These are phyloP conservation scores for Haplosporangium gracile DNA, from an alignment of 192 early-diverging fungal species.

Conservation along the genomic window DNA sequence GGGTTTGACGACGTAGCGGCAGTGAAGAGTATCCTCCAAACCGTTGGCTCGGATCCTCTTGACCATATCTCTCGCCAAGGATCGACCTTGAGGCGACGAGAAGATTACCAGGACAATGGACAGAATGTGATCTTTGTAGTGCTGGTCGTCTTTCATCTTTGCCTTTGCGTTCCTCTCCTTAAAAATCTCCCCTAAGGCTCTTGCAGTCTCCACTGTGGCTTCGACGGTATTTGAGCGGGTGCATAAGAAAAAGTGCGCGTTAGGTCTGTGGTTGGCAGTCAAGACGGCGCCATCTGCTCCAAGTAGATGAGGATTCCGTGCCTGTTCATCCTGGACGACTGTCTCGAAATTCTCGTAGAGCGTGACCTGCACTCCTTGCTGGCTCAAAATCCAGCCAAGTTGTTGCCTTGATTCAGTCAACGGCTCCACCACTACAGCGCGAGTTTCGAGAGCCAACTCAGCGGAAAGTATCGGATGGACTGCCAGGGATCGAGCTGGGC, in stretches of 20 bases:
- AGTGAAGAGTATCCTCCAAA: conserved; percentile 34
- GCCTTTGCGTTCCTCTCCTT: conserved; percentile 19
- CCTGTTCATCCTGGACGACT: conserved; percentile 33
- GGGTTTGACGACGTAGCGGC: conserved; percentile 51
- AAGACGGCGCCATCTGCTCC: conserved; percentile 23
- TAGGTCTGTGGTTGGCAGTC: conserved; percentile 29
- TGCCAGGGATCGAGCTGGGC: conserved; percentile 4
- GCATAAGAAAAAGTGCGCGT: conserved; percentile 53
- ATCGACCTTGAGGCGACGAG: conserved; percentile 50
- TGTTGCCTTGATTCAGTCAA: conserved; percentile 26
- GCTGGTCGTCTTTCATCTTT: not conserved
- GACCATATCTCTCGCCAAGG: conserved; percentile 48
- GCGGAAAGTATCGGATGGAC: conserved; percentile 35
- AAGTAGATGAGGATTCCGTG: conserved; percentile 11
- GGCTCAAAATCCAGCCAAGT: conserved; percentile 28
- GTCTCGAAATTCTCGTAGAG: conserved; percentile 33
- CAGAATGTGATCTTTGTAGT: conserved; percentile 35
- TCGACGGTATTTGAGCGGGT: conserved; percentile 25
- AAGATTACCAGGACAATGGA: conserved; percentile 52
- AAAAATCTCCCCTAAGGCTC: conserved; percentile 30
- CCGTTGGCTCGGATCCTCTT: conserved; percentile 40
- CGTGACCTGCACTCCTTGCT: conserved; percentile 36
- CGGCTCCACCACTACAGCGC: conserved; percentile 15
- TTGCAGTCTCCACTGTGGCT: conserved; percentile 27
- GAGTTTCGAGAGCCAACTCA: conserved; percentile 28